A percentile compares a stretch with the other conserved stretches of the same genome.
These are phyloP conservation scores for Astraeus odoratus DNA, from an alignment of 768 basidiomycete species.

Conservation along the genomic window DNA sequence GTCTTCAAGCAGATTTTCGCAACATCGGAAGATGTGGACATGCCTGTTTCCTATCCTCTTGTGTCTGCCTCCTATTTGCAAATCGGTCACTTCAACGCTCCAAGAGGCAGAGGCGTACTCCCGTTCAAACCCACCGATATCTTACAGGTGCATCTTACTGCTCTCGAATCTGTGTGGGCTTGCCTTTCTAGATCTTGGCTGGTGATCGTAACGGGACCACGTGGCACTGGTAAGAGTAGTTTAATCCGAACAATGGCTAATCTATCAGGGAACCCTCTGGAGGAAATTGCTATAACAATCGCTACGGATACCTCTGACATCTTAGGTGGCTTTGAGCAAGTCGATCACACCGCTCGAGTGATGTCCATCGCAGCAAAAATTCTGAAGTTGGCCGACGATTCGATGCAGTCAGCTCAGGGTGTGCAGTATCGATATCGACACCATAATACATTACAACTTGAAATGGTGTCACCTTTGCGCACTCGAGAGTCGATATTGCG, in stretches of 20 bases:
- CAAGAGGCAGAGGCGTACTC: slow-evolving; percentile 27
- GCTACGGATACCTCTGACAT: slow-evolving; percentile 93
- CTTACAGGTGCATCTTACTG: slow-evolving; percentile 54
- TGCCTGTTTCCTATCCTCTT: slow-evolving; percentile 31
- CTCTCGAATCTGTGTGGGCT: slow-evolving; percentile 69
- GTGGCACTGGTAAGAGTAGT: slow-evolving; percentile 72
- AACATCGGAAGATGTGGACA: slow-evolving; percentile 26
- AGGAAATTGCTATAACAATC: slow-evolving; percentile 73
- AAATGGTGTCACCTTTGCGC: slow-evolving; percentile 10
- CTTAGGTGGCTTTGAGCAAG: slow-evolving; percentile 93
- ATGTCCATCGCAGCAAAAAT: slow-evolving; percentile 34
- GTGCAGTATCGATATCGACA: slow-evolving; percentile 13
- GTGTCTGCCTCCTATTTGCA: slow-evolving; percentile 45
- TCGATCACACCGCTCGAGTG: slow-evolving; percentile 44
- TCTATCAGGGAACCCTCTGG: slow-evolving; percentile 59
- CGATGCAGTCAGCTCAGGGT: slow-evolving; percentile 30
- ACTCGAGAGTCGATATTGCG: slow-evolving; percentile 18
- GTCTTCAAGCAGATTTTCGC: slow-evolving; percentile 53
- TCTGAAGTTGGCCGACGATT: slow-evolving; percentile 31
- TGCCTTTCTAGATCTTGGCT: slow-evolving; percentile 78
- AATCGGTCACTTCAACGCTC: slow-evolving; percentile 53
- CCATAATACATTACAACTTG: slow-evolving; percentile 9
- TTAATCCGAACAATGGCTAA: slow-evolving; percentile 65
- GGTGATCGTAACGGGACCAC: slow-evolving; percentile 76
- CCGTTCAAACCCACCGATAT: slow-evolving; percentile 41